Conservation (phyloP, 371 early-diverging fungal genomes). For the Syncephalastrum contaminatum region DNA sequence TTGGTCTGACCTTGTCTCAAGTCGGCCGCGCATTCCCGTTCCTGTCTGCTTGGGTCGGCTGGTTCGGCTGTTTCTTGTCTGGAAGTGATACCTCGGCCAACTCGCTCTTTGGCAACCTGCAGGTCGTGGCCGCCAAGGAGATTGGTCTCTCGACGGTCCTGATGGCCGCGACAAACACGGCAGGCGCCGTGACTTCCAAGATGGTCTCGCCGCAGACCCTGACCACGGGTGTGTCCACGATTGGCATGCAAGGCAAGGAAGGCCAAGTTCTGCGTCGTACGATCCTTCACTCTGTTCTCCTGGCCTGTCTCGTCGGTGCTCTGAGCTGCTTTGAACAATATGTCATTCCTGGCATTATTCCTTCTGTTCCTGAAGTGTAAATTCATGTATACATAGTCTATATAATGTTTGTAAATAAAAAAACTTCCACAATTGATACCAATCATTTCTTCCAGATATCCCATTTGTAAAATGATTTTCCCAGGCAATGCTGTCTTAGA, state of each 20-base stretch:
- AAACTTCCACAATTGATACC: too few relatives aligned
- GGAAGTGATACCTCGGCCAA: constrained; percentile 50
- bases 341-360: constrained; percentile 48
- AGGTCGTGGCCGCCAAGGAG: constrained; percentile 49
- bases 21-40: constrained; percentile 52
- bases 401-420: too few relatives aligned
- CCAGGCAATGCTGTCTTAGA: too few relatives aligned
- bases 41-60: constrained; percentile 52
- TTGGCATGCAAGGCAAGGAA: constrained; percentile 48
- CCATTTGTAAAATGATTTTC: too few relatives aligned
- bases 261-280: constrained; percentile 41
- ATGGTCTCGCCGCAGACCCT: constrained; percentile 55
- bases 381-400: neutral
- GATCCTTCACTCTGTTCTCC: constrained; percentile 39
- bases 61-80: constrained; percentile 52
- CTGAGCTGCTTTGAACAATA: constrained; percentile 47
- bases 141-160: constrained; percentile 44
- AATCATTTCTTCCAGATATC: too few relatives aligned
- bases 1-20: constrained; percentile 47
- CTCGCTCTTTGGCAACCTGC: constrained; percentile 49
- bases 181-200: constrained; percentile 46
- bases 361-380: constrained; percentile 15
- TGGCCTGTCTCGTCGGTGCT: constrained; percentile 40
- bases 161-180: constrained; percentile 49
- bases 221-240: constrained; percentile 51